Conservation (phyloP, 805 yeast genomes). For the Pichia phayaonensis region DNA sequence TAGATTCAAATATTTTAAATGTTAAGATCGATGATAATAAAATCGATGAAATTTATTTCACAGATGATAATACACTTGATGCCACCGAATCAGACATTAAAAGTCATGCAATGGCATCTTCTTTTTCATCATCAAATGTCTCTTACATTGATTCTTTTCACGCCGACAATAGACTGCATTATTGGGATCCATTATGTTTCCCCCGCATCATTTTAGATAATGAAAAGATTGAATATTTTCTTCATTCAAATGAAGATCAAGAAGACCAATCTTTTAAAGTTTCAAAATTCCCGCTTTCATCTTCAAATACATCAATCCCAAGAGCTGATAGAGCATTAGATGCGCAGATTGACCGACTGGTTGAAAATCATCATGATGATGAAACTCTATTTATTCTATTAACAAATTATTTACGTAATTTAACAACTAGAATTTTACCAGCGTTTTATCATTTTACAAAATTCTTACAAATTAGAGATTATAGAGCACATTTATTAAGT, state of each 20-base stretch:
- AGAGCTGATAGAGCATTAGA: constrained; percentile 19
- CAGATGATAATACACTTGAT: not conserved
- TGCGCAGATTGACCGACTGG: constrained; percentile 11
- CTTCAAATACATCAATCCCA: constrained; percentile 13
- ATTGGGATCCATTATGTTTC: constrained; percentile 15
- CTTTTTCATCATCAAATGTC: constrained; percentile 5
- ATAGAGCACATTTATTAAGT: constrained; percentile 14
- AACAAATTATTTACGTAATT: constrained; percentile 18
- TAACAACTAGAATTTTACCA: constrained; percentile 17
- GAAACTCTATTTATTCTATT: constrained; percentile 20
- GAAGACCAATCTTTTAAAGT: not conserved
- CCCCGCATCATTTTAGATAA: constrained; percentile 6
- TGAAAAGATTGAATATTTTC: not conserved
- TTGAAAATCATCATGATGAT: constrained; percentile 25
- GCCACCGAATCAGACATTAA: not conserved
- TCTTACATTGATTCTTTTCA: constrained; percentile 9
- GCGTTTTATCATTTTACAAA: constrained; percentile 19
- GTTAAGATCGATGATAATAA: constrained; percentile 5
- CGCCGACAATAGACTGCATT: constrained; percentile 3
- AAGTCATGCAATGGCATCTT: constrained; percentile 31
- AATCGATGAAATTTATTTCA: constrained; percentile 9
- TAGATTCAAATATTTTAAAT: constrained; percentile 42
- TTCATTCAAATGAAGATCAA: not conserved
- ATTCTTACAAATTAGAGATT: constrained; percentile 16
- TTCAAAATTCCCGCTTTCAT: constrained; percentile 1